Conservation (phyloP, 371 early-diverging fungal species). For the Mortierella sp. region DNA sequence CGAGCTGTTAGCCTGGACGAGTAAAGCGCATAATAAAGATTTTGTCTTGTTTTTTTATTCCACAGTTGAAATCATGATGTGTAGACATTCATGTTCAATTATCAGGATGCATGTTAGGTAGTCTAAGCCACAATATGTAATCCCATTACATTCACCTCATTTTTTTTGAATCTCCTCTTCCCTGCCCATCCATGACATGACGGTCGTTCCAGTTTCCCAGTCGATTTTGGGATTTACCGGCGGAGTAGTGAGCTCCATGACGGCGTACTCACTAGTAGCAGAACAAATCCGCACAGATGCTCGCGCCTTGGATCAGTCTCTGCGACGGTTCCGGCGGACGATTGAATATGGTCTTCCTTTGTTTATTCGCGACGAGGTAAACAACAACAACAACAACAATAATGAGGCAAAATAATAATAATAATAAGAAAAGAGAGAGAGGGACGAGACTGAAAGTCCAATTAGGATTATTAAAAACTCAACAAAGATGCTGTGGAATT, state of each 20-base stretch:
- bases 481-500: too few relatives aligned
- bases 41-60: slow-evolving; percentile 13
- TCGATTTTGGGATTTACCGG: slow-evolving; percentile 56
- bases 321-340: slow-evolving; percentile 33
- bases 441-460: too few relatives aligned
- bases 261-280: slow-evolving; percentile 41
- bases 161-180: background rate
- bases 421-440: too few relatives aligned
- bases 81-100: background rate
- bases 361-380: slow-evolving; percentile 54
- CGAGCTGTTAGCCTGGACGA: background rate
- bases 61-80: background rate
- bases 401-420: background rate
- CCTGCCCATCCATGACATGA: slow-evolving; percentile 40
- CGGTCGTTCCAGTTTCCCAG: slow-evolving; percentile 53
- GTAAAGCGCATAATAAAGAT: slow-evolving; percentile 22
- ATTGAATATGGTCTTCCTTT: slow-evolving; percentile 53
- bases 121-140: background rate
- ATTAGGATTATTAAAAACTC: too few relatives aligned
- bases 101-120: background rate
- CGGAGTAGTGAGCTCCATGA: slow-evolving; percentile 48
- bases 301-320: slow-evolving; percentile 32
- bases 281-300: slow-evolving; percentile 42
- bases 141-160: background rate
- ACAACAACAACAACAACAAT: background rate